Percentiles rank a stretch among this genome's conserved stretches.
Evolutionary conservation across 1,139 yeast species (phyloP).

Genomic region (Candida sanyaensis): DNA sequence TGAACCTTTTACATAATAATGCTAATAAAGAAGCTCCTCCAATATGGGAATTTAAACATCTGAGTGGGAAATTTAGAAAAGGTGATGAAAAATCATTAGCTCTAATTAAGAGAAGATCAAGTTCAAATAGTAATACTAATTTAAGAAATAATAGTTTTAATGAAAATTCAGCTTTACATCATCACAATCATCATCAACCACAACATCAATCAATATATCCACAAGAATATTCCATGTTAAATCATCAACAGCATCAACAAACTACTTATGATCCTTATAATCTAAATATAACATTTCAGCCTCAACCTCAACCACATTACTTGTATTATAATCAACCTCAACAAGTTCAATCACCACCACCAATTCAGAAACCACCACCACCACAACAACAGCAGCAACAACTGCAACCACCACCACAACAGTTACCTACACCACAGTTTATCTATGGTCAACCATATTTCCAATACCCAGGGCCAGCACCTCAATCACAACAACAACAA

Average conservation of each 20-base stretch:
- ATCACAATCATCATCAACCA: conserved; percentile 10
- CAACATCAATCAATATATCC: conserved; percentile 5
- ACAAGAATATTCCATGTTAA: not conserved
- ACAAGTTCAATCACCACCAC: conserved; percentile 11
- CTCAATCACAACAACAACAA: conserved; percentile 7
- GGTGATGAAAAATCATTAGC: conserved; percentile 70
- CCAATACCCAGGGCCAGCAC: not conserved
- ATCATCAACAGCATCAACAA: not conserved
- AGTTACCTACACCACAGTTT: not conserved
- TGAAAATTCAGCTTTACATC: conserved; percentile 10
- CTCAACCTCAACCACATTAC: conserved; percentile 14
- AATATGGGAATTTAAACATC: conserved; percentile 88
- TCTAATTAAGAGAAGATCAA: conserved; percentile 66
- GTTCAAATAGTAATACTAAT: conserved; percentile 25
- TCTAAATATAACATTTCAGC: not conserved
- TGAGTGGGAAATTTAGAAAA: conserved; percentile 72
- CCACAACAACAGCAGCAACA: no score
- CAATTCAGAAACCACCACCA: conserved; percentile 12
- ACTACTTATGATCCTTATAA: conserved; percentile 5
- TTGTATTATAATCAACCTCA: conserved; percentile 7
- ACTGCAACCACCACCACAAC: not conserved
- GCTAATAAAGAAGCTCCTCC: conserved; percentile 30
- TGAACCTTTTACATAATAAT: conserved; percentile 8
- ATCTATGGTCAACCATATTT: not conserved
- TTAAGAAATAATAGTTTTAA: conserved; percentile 18